A percentile compares a stretch with the other conserved stretches of the same genome.
These are phyloP conservation scores for Fusarium sp. DNA, from an alignment of 2,329 filamentous ascomycete species.

Conservation along the genomic window DNA sequence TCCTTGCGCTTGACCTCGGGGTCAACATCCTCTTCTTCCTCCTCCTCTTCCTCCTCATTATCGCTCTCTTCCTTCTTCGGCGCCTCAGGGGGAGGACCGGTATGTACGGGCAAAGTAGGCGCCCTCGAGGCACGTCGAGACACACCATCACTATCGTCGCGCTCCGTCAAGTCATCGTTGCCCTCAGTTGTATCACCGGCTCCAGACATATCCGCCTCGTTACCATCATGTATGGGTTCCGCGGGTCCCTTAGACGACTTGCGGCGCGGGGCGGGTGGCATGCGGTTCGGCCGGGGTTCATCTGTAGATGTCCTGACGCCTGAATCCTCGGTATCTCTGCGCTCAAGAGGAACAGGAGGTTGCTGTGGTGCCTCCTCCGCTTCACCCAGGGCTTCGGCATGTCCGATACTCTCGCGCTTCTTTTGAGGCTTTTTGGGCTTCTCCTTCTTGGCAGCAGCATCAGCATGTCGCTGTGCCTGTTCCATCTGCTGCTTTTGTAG, in stretches of 20 bases:
- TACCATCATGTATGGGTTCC: constrained; percentile 67
- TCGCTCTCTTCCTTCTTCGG: constrained; percentile 64
- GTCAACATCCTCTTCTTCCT: constrained; percentile 88
- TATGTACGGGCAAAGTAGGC: constrained; percentile 49
- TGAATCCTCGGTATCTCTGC: constrained; percentile 61
- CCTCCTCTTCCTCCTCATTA: constrained; percentile 72
- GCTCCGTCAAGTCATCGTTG: constrained; percentile 72
- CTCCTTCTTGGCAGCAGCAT: constrained; percentile 83
- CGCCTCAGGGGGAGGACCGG: constrained; percentile 31
- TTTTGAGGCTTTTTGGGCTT: constrained; percentile 85
- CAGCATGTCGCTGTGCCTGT: constrained; percentile 84
- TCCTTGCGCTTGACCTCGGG: constrained; percentile 87
- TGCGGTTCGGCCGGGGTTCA: constrained; percentile 48
- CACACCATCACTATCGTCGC: constrained; percentile 79
- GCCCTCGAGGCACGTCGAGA: constrained; percentile 54
- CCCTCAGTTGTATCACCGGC: constrained; percentile 74
- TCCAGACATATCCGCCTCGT: constrained; percentile 74
- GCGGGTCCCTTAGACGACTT: constrained; percentile 62
- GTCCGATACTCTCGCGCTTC: constrained; percentile 65
- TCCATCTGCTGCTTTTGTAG: constrained; percentile 95
- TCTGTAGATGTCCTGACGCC: constrained; percentile 65
- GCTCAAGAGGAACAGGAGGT: constrained; percentile 54
- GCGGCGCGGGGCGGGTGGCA: constrained; percentile 60
- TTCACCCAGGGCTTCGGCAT: constrained; percentile 47
- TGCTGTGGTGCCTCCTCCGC: constrained; percentile 46